Evolutionary conservation across 805 yeast genomes (phyloP), one percentile per base, ranked within the genome.

Genomic region (Saccharomycopsis javanensis): DNA sequence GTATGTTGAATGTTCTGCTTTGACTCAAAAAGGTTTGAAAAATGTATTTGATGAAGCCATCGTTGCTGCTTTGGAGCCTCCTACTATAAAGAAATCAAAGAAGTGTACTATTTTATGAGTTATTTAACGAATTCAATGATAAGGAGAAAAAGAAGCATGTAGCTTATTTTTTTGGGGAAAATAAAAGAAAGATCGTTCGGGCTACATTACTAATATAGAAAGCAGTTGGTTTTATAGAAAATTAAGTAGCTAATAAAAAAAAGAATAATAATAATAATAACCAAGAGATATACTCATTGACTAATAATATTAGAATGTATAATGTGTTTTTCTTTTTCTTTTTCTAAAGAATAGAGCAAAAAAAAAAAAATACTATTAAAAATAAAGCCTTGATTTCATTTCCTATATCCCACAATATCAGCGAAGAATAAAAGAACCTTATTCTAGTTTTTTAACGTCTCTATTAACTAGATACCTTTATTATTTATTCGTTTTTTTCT

Each of bases 11-110:
- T 92, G 99, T 73, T 91, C 97, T 10, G 99, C 99, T 8, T 79
- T 94, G 68, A 94, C 97, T 54, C 99, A 92, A 74, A 84, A 90
- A 69, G 99, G 99, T 13, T 80, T 94, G 71, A 94, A 92, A 75
- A 90, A 95, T 64, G 97, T 92, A n/a, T 92, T 92, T 73, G 98
- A 94, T 70, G 97, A 90, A 74, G 98, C 98, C 27, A 94, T 94
- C 59, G 97, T 94, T 53, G 97, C 98, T 54, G 97, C 98, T 28
- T 79, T 94, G 62, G 98, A 92, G 70, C 98, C 98, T 53, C 97
- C 98, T 28, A 94, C 86, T 62, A 83, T 87, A 66, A 86, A 81
- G 67, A 83, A 82, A 68, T 77, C 79, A 62, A 85, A 88, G 77
- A 89, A 79, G 69, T 91, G 98, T 78, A 79, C 86, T 63, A 85